Base-by-base conservation (phyloP, 441 rosid species). In the Corymbia citriodora region DNA sequence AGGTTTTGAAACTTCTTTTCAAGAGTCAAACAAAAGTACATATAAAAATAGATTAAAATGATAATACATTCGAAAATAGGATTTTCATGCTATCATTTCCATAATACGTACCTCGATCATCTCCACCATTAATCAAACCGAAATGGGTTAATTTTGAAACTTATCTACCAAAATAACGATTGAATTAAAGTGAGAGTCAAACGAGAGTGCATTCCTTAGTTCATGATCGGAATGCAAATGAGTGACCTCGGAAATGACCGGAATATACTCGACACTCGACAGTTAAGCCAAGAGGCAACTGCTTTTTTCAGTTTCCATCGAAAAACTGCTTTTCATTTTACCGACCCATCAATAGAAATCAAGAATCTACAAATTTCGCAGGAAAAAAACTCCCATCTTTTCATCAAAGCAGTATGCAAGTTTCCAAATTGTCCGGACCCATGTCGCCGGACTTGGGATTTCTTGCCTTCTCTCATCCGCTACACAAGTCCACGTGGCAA, bases 241-340 rank as follows among this genome's bases (percentile, higher is more conserved):
- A 40, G 36, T 18, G 27, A 33, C 16, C 16, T 21, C 1, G 8
- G 0, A 10, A 72, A 11, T 0, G 1, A 40, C 3, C 3, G 1
- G 8, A 72, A 19, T 0, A 72, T 40, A 12, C 5, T 74, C 0
- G 9, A 7, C 17, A 74, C 1, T 4, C 2, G 50, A 74, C 1
- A 11, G 29, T 74, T 74, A 74, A 74, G 50, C 3, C 48, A 31
- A 40, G 18, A 21, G 50, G 6, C 12, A 13, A 40, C 17, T 11
- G 52, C 27, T 31, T 4, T 16, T 31, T n/a, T 16, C 9, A 3
- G 10, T 68, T 68, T 68, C 9, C 79, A 68, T 19, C 2, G 50
- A 12, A 11, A 74, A 40, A 40, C 50, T 74, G 83, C 52, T 11
- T 74, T 23, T 74, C 29, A 6, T 40, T 40, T 21, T 40, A 0